Evolutionary conservation across 169 alveolate genomes (phyloP), one percentile per base, ranked within the genome.

Genomic region (Plasmodium sp.): DNA sequence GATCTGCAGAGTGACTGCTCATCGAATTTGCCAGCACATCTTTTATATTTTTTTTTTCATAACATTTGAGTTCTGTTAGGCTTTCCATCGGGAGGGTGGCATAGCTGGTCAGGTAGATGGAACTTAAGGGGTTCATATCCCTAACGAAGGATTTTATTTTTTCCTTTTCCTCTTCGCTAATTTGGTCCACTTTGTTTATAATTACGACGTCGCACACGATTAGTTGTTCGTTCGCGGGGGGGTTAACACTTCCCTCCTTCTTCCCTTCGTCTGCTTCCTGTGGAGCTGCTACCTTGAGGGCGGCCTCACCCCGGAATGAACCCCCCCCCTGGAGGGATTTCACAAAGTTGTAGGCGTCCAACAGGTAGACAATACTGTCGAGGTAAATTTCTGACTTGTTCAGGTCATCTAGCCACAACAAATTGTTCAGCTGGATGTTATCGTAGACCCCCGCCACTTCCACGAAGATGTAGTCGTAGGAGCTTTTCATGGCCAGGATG

Each of bases 371-470:
- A 72, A 92, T 92, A 31, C 95, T 92, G 75, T 92, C 95, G 5
- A 92, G 67, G 67, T 92, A 92, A 67, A 92, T 92, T 92, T 92
- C 54, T 7, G 95, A 82, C 18, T 81, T 79, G 58, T 92, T 92
- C 58, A 92, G 77, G n/a, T 92, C 85, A 41, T 92, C 95, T 82
- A 92, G 27, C 95, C 95, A 92, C 18, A 92, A 34, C 12, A 92
- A 33, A 51, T 92, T 92, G 56, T 92, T 92, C 14, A 92, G 77
- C 58, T 92, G 77, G 36, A 92, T 83, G 77, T 92, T 92, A 36
- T 92, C 92, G 43, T 92, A 92, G 9, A 82, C 92, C 1, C 95
- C 95, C 9, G 95, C 56, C 3, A 92, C 95, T 71, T 92, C 95
- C 5, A 92, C 95, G 48, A 92, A 92, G 33, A 92, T 92, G 72